These are phyloP conservation scores for Pyricularia sp. DNA, from an alignment of 2,329 filamentous ascomycete species.

Conservation along the genomic window DNA sequence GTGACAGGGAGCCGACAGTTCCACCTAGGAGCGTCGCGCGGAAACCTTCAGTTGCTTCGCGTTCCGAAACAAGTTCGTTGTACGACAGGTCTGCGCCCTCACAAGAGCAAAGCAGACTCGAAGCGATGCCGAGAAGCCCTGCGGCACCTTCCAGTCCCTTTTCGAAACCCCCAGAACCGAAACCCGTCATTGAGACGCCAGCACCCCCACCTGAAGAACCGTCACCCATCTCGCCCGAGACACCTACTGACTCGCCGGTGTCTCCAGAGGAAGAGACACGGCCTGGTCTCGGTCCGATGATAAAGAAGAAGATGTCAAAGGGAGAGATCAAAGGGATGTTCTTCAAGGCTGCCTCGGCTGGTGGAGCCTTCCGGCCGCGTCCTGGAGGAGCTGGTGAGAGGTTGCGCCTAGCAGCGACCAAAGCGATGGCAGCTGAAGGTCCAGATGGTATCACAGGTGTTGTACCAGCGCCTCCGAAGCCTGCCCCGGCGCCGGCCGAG, in stretches of 20 bases:
- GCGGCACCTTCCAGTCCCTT: slow-evolving; percentile 5
- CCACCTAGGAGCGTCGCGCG: slow-evolving; percentile 32
- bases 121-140: slow-evolving; percentile 8
- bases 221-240: slow-evolving; percentile 11
- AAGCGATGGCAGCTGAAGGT: slow-evolving; percentile 45
- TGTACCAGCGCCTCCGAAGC: slow-evolving; percentile 60
- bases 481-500: slow-evolving; percentile 16
- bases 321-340: slow-evolving; percentile 64
- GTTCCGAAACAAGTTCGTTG: slow-evolving; percentile 18
- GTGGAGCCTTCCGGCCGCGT: slow-evolving; percentile 68
- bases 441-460: slow-evolving; percentile 85
- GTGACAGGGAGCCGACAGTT: slow-evolving; percentile 29
- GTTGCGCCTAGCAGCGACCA: slow-evolving; percentile 47
- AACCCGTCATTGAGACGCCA: slow-evolving; percentile 1
- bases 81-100: slow-evolving; percentile 17
- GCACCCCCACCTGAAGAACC: slow-evolving; percentile 15
- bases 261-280: slow-evolving; percentile 30
- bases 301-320: slow-evolving; percentile 63
- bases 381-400: slow-evolving; percentile 77
- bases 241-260: slow-evolving; percentile 16
- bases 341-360: slow-evolving; percentile 66
- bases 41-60: slow-evolving; percentile 18
- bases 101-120: slow-evolving; percentile 5
- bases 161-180: slow-evolving; percentile 2
- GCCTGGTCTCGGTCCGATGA: slow-evolving; percentile 83